Evolutionary conservation across 129 eudicot genomes (phyloP).

Genomic region (Artemisia annua): DNA sequence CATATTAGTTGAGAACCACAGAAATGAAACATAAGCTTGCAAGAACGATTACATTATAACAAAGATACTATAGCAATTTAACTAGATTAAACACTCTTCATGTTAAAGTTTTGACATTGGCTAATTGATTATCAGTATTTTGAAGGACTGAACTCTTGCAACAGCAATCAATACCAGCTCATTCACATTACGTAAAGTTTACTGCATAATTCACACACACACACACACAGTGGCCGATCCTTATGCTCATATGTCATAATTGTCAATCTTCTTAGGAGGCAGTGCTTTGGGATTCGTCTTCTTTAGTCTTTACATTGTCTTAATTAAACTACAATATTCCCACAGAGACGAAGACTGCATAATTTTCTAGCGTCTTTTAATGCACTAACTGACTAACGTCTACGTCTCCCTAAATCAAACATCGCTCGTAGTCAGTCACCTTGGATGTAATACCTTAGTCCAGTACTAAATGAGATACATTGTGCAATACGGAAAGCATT

Average conservation of each 20-base stretch:
- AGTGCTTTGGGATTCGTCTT: too few relatives aligned
- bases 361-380: not conserved
- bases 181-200: too few relatives aligned
- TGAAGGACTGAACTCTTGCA: not conserved
- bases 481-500: not conserved
- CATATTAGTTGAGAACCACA: slow-evolving; percentile 13
- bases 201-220: too few relatives aligned
- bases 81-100: slow-evolving; percentile 6
- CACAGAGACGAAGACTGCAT: not conserved
- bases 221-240: too few relatives aligned
- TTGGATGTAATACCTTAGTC: not conserved
- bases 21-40: slow-evolving; percentile 15
- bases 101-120: not conserved
- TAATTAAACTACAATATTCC: not conserved
- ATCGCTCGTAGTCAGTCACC: not conserved
- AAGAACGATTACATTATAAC: not conserved
- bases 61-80: slow-evolving; percentile 5
- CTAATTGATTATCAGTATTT: slow-evolving; percentile 20
- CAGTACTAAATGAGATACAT: not conserved
- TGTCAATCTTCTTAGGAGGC: too few relatives aligned
- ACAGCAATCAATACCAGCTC: not conserved
- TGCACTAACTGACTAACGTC: not conserved
- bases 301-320: too few relatives aligned
- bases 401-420: slow-evolving; percentile 6
- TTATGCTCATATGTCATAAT: too few relatives aligned